Percentiles rank a stretch among this genome's conserved stretches.
Evolutionary conservation across 306 rosid species (phyloP).

Genomic region (Gastrolobium villosum): DNA sequence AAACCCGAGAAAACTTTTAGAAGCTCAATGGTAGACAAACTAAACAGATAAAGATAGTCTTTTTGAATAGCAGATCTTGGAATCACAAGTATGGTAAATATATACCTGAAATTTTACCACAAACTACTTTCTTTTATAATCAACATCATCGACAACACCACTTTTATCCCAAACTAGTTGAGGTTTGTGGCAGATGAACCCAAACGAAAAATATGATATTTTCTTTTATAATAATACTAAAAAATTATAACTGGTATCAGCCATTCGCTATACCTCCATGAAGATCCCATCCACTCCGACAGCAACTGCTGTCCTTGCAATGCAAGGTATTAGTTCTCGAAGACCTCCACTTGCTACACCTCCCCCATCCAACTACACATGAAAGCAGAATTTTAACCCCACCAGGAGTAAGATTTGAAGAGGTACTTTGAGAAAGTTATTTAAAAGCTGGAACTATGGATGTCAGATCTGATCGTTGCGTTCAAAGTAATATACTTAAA

Average conservation of each 20-base stretch:
- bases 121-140: slow-evolving; percentile 20
- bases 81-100: background rate
- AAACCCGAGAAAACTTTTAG: slow-evolving; percentile 42
- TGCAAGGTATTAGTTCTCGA: slow-evolving; percentile 95
- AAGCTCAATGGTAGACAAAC: slow-evolving; percentile 36
- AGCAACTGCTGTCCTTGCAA: slow-evolving; percentile 95
- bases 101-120: slow-evolving; percentile 9
- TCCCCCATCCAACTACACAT: slow-evolving; percentile 88
- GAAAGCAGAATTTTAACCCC: slow-evolving; percentile 47
- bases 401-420: slow-evolving; percentile 23
- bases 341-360: slow-evolving; percentile 99
- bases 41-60: slow-evolving; percentile 24
- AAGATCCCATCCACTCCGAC: slow-evolving; percentile 99
- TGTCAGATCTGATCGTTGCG: slow-evolving; percentile 31
- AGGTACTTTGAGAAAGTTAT: background rate
- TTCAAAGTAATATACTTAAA: background rate
- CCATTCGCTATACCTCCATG: slow-evolving; percentile 79
- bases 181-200: too few species aligned
- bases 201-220: background rate
- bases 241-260: slow-evolving; percentile 19
- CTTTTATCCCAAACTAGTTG: too few species aligned
- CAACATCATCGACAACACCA: too few species aligned
- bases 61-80: slow-evolving; percentile 1
- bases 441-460: slow-evolving; percentile 5
- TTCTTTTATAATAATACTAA: slow-evolving; percentile 14